Base-by-base conservation (phyloP, 495 filamentous ascomycete genomes). In the Penicillium cataractarum region DNA sequence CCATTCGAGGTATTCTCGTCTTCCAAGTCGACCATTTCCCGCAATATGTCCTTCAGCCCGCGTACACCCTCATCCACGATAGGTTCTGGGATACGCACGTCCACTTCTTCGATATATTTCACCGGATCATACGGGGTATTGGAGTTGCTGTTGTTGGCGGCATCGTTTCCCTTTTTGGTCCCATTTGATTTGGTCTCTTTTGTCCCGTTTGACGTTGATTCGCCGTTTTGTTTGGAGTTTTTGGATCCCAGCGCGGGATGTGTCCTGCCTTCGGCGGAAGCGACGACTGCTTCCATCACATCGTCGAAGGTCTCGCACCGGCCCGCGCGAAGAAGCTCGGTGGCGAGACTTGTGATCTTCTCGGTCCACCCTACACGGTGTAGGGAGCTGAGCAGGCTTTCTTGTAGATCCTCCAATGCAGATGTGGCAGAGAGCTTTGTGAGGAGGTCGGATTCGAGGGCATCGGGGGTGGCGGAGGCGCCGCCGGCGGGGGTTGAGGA, bases 301-400 rank as follows among this genome's bases (percentile, higher is more conserved):
- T 81, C 79, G 55, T 81, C 79, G 56, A 81, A 81, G 32, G 76
- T 78, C 68, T 79, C 77, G 63, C 79, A 81, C 46, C 78, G 78
- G 40, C 77, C 77, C 33, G 72, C 78, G 69, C 79, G 78, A 48
- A 81, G 76, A 46, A 81, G 78, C 55, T 81, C 78, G 21, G 73
- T 74, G 22, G 76, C 72, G 7, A 80, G 62, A 39, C 61, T 68
- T 24, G 76, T 77, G 58, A 81, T 66, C 35, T 70, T 71, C 54
- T 81, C 79, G 44, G 79, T 79, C 79, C 79, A 81, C 48, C 76
- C 76, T 53, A 66, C 58, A 21, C 80, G 76, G 65, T 80, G 73
- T 3, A 80, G 65, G 29, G 78, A 76, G 66, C 74, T 69, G 65
- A 82, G 73, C 50, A 82, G 72, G 1, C 62, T 73, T 21, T 71